Conservation (phyloP, 2,329 filamentous ascomycete genomes). For the Tympanopsis confertula region DNA sequence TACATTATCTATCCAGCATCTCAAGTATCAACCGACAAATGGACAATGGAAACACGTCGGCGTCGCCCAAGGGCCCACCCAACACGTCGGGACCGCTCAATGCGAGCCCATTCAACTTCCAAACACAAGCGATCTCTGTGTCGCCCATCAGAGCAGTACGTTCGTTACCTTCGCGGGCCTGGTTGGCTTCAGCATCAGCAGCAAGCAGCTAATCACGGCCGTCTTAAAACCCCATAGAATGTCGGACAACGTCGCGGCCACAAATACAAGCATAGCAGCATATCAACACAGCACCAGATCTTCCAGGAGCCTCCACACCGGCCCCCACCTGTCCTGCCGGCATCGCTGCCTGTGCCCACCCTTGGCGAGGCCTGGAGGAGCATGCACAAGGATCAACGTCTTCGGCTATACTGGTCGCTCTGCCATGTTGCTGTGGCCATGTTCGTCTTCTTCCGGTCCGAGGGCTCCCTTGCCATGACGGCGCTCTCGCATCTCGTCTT, state of each 20-base stretch:
- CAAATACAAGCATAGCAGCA: conserved; percentile 93
- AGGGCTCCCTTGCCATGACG: conserved; percentile 80
- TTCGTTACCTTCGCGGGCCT: conserved; percentile 7
- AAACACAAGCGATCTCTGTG: conserved; percentile 68
- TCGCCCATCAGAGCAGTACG: conserved; percentile 66
- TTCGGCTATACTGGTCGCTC: conserved; percentile 75
- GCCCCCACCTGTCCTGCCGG: conserved; percentile 77
- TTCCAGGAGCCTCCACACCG: conserved; percentile 83
- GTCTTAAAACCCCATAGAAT: conserved; percentile 38
- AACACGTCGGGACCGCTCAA: conserved; percentile 13
- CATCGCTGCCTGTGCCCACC: conserved; percentile 84
- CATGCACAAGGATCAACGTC: conserved; percentile 79
- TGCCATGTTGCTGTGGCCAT: conserved; percentile 76
- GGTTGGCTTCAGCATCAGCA: neutral
- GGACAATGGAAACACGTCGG: conserved; percentile 9
- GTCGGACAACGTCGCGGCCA: conserved; percentile 87
- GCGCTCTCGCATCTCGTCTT: conserved; percentile 86
- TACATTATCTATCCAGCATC: too few relatives aligned
- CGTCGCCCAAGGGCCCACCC: conserved; percentile 19
- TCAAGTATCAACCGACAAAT: too few relatives aligned
- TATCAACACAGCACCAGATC: conserved; percentile 80
- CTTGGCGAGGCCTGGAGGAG: conserved; percentile 76
- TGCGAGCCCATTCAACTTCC: conserved; percentile 83
- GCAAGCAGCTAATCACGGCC: conserved; percentile 3
- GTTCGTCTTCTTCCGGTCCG: conserved; percentile 75